These are phyloP conservation scores for Diplotaxis tenuifolia DNA, from an alignment of 345 rosid genomes.

Conservation along the genomic window DNA sequence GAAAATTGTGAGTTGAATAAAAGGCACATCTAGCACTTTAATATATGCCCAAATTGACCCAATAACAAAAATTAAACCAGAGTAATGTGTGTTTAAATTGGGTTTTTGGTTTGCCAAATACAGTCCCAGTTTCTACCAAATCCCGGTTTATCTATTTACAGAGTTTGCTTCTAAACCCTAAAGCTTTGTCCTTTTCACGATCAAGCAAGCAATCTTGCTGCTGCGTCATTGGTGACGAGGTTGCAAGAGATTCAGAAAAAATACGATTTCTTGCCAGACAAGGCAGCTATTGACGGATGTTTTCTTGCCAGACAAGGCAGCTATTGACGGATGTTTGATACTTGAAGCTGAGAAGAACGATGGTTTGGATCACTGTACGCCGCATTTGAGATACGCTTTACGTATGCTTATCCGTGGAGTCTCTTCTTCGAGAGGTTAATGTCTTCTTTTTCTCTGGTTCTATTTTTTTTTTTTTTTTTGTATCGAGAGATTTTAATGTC, in stretches of 20 bases:
- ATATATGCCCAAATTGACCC: neutral
- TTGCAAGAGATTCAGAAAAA: constrained; percentile 75
- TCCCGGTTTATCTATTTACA: neutral
- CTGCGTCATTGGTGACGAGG: constrained; percentile 59
- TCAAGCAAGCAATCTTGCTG: too few species aligned
- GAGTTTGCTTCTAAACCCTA: constrained; percentile 7
- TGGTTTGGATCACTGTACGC: constrained; percentile 79
- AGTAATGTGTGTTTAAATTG: neutral
- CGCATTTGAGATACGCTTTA: constrained; percentile 75
- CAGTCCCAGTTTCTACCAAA: neutral
- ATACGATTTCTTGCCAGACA: constrained; percentile 52
- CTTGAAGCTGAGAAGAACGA: constrained; percentile 89
- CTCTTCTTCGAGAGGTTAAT: constrained; percentile 93
- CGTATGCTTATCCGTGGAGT: constrained; percentile 89
- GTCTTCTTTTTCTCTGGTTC: constrained; percentile 22
- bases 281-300: constrained; percentile 46
- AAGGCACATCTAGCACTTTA: neutral
- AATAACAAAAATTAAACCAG: neutral
- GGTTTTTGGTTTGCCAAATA: neutral
- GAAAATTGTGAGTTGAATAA: neutral
- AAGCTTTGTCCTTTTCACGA: too few species aligned
- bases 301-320: constrained; percentile 51
- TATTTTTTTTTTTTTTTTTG: too few species aligned
- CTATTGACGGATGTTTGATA: constrained; percentile 52
- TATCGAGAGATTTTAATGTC: too few species aligned